Percentiles rank a stretch among this genome's conserved stretches.
These are phyloP conservation scores for Salix koriyanagi DNA, from an alignment of 345 rosid species.

Conservation along the genomic window DNA sequence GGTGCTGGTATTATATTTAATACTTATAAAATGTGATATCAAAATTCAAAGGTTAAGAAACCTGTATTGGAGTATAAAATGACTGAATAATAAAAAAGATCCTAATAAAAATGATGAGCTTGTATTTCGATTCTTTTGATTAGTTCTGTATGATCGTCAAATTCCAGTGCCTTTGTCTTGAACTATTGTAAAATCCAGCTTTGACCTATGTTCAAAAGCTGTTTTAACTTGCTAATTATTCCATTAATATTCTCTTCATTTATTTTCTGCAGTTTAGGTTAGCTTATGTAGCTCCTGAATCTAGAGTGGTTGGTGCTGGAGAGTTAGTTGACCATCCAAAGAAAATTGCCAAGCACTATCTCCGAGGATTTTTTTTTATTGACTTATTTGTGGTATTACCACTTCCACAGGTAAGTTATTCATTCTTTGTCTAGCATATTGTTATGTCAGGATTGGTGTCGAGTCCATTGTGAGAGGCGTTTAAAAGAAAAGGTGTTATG, in stretches of 20 bases:
- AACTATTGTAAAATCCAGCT: not conserved
- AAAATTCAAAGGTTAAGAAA: not conserved
- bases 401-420: conserved; percentile 70
- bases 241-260: not conserved
- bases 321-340: conserved; percentile 83
- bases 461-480: no score
- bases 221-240: not conserved
- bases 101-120: not conserved
- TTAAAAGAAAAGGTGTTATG: no score
- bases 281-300: conserved; percentile 83
- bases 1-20: no score
- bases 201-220: not conserved
- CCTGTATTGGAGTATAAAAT: not conserved
- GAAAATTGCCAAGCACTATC: conserved; percentile 59
- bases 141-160: not conserved
- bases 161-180: not conserved
- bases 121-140: not conserved
- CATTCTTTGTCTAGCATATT: not conserved
- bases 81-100: not conserved
- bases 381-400: conserved; percentile 68
- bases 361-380: conserved; percentile 45
- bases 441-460: no score
- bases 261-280: conserved; percentile 64
- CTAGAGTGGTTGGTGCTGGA: conserved; percentile 79
- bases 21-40: not conserved